Evolutionary conservation across 139 green algal species (phyloP).

Genomic region (Coccomyxa sp.): DNA sequence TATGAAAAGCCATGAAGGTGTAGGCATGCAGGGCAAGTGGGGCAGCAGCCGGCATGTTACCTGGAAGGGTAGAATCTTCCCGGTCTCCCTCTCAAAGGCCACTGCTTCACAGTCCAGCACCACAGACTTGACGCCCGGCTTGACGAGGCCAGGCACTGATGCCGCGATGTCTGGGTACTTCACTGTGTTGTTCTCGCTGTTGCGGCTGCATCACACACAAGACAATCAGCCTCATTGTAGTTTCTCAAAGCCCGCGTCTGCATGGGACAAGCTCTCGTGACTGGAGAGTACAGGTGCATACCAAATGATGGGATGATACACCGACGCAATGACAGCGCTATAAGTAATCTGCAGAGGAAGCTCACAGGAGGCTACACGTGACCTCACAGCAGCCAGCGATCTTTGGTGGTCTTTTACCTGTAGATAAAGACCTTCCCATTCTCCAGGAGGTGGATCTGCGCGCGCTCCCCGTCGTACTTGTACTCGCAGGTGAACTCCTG

Average conservation of each 20-base stretch:
- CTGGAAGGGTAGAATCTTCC: constrained; percentile 95
- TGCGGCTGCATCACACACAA: constrained; percentile 44
- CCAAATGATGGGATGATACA: no score
- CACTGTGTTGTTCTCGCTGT: constrained; percentile 88
- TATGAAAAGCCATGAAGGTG: no score
- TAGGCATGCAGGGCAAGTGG: no score
- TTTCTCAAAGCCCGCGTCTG: background rate
- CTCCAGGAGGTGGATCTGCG: constrained; percentile 77
- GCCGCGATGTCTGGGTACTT: constrained; percentile 91
- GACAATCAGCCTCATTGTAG: background rate
- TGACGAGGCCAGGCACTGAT: constrained; percentile 51
- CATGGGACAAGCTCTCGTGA: no score
- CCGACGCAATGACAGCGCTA: no score
- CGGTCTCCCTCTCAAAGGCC: constrained; percentile 70
- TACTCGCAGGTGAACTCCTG: constrained; percentile 95
- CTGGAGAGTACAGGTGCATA: no score
- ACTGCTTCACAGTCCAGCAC: constrained; percentile 95
- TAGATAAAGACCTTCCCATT: constrained; percentile 51
- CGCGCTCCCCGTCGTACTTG: constrained; percentile 97
- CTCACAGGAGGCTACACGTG: background rate
- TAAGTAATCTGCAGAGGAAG: background rate
- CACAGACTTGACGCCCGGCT: constrained; percentile 46
- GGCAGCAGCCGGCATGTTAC: constrained; percentile 33
- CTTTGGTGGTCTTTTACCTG: background rate
- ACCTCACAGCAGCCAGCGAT: background rate